Evolutionary conservation across 2,329 filamentous ascomycete genomes (phyloP).

Genomic region (Verticillium klebahnii): DNA sequence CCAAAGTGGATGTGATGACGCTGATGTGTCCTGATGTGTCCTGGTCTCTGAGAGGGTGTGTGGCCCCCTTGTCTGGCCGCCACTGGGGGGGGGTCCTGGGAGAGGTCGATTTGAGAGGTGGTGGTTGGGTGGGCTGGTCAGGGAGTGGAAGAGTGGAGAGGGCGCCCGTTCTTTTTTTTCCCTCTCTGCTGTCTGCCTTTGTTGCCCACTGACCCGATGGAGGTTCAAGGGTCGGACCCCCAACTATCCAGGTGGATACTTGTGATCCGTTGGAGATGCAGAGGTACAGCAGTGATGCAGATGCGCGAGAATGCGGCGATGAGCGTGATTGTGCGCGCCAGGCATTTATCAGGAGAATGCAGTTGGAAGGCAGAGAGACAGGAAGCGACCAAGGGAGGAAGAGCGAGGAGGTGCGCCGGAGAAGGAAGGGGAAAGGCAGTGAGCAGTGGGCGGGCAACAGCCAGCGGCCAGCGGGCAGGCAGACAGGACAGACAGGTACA

Average conservation of each 20-base stretch:
- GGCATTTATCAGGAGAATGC: neutral
- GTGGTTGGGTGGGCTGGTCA: neutral
- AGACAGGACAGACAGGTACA: neutral
- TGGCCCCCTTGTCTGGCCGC: neutral
- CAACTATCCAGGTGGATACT: neutral
- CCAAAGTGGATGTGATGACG: conserved; percentile 1
- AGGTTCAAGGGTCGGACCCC: neutral
- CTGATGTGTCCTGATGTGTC: neutral
- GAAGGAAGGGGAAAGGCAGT: neutral
- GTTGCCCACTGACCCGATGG: neutral
- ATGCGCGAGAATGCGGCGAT: neutral
- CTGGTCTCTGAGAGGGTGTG: neutral
- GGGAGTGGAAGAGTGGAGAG: neutral
- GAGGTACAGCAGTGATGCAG: neutral
- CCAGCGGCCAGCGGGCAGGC: neutral
- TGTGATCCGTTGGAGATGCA: neutral
- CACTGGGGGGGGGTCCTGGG: neutral
- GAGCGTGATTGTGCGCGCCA: no score
- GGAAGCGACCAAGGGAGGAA: no score
- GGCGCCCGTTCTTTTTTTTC: neutral
- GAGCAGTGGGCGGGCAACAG: neutral
- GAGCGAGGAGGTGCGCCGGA: neutral
- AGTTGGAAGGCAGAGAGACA: neutral
- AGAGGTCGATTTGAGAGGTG: neutral
- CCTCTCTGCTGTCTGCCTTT: neutral